A percentile compares a stretch with the other conserved stretches of the same genome.
These are phyloP conservation scores for Apiosordaria backusii DNA, from an alignment of 495 filamentous ascomycete species.

Conservation along the genomic window DNA sequence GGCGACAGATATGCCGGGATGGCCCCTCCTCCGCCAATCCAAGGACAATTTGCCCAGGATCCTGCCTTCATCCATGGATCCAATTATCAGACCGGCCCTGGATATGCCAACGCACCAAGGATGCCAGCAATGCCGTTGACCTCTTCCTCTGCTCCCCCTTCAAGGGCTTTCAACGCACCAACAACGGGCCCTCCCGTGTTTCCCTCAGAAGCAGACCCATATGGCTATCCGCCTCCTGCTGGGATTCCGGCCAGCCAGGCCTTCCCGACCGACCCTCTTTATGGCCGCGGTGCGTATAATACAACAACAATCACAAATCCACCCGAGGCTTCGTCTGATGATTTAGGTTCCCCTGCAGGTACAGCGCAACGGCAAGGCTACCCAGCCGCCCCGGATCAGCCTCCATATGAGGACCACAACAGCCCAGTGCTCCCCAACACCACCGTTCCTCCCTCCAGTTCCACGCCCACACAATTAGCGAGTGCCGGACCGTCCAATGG, in stretches of 20 bases:
- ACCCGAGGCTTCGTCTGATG: constrained; percentile 44
- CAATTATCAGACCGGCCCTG: constrained; percentile 21
- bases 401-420: constrained; percentile 29
- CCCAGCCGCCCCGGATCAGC: constrained; percentile 30
- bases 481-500: constrained; percentile 32
- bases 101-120: constrained; percentile 24
- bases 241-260: constrained; percentile 30
- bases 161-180: constrained; percentile 21
- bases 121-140: constrained; percentile 24
- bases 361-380: constrained; percentile 37
- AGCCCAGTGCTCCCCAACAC: constrained; percentile 16
- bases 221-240: constrained; percentile 33
- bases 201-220: constrained; percentile 28
- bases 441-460: constrained; percentile 22
- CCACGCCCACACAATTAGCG: constrained; percentile 31
- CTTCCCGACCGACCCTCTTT: constrained; percentile 46
- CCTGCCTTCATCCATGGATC: constrained; percentile 26
- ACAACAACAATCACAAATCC: constrained; percentile 27
- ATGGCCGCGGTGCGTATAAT: constrained; percentile 48
- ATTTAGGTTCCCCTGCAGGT: constrained; percentile 51
- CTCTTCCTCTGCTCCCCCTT: constrained; percentile 23
- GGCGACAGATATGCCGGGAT: constrained; percentile 30
- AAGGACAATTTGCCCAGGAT: constrained; percentile 22
- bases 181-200: constrained; percentile 22
- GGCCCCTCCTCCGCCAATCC: constrained; percentile 26